phyloP scores from a whole-genome alignment of 2,329 filamentous ascomycete species.

The Colletotrichum neosansevieriae region DNA sequence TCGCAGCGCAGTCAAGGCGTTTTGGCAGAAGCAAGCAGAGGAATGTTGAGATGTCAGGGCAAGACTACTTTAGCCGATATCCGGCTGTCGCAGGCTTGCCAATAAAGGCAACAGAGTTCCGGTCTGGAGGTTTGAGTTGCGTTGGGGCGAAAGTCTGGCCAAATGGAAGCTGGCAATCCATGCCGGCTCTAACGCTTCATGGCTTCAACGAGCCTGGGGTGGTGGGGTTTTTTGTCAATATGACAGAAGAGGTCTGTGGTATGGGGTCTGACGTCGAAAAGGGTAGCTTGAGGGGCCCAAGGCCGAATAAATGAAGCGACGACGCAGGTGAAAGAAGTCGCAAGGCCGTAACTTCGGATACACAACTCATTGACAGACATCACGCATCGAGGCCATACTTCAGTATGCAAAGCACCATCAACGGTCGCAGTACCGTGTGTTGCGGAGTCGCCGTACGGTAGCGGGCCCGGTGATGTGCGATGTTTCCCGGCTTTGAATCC shows the following conservation, averaged over 20 bases:
- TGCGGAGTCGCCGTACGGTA: slow-evolving; percentile 2
- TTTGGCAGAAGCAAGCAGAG: slow-evolving; percentile 9
- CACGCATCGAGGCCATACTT: not conserved
- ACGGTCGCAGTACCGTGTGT: not conserved
- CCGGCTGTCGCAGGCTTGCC: slow-evolving; percentile 3
- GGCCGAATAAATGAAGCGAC: not conserved
- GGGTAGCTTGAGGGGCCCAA: slow-evolving; percentile 19
- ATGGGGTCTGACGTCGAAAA: slow-evolving; percentile 17
- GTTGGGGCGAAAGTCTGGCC: slow-evolving; percentile 30
- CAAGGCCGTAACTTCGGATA: not conserved
- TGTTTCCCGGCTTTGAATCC: not conserved
- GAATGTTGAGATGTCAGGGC: slow-evolving; percentile 22
- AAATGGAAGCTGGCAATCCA: slow-evolving; percentile 23
- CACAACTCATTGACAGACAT: not conserved
- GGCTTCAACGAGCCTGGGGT: slow-evolving; percentile 1
- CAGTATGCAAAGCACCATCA: not conserved
- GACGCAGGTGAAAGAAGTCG: not conserved
- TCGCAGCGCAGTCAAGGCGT: slow-evolving; percentile 22
- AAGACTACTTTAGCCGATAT: slow-evolving; percentile 16
- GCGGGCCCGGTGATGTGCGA: not conserved
- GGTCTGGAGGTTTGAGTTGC: slow-evolving; percentile 22
- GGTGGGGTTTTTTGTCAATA: slow-evolving; percentile 18
- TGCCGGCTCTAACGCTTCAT: slow-evolving; percentile 13
- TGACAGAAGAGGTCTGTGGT: slow-evolving; percentile 20
- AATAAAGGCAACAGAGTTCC: slow-evolving; percentile 19